These are phyloP conservation scores for Mimosa pudica DNA, from an alignment of 306 rosid genomes.

Conservation along the genomic window DNA sequence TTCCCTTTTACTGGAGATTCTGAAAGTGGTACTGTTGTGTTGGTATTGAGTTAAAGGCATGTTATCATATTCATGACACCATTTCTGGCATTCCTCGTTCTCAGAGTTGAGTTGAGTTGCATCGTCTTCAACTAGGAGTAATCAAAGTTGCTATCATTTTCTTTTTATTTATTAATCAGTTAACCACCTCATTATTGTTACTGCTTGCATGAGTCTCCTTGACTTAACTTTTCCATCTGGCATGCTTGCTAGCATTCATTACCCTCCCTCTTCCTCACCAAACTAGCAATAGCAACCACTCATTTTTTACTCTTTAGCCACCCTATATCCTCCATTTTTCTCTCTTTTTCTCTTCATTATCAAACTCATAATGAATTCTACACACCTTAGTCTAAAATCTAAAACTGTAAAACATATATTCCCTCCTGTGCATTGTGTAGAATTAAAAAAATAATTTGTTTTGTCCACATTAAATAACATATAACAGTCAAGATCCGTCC, in stretches of 20 bases:
- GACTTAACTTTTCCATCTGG: not conserved
- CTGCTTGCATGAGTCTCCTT: not conserved
- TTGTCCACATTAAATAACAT: no score
- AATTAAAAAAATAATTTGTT: no score
- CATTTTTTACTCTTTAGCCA: not conserved
- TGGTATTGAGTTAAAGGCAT: not conserved
- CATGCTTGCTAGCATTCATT: not conserved
- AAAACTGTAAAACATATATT: no score
- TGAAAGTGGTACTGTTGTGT: not conserved
- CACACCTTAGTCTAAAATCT: not conserved
- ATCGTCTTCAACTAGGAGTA: not conserved
- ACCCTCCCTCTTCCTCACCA: not conserved
- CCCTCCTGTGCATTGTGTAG: no score
- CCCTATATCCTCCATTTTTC: not conserved
- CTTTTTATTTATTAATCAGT: not conserved
- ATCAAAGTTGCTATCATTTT: not conserved
- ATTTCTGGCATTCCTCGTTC: not conserved
- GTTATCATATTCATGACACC: not conserved
- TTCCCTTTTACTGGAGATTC: slow-evolving; percentile 17
- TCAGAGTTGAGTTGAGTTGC: not conserved
- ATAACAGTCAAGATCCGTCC: no score
- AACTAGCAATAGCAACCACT: not conserved
- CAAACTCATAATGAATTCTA: not conserved
- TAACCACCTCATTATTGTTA: not conserved
- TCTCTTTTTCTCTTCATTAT: not conserved